Conservation (phyloP, 306 rosid genomes). For the Corylus heterophylla region DNA sequence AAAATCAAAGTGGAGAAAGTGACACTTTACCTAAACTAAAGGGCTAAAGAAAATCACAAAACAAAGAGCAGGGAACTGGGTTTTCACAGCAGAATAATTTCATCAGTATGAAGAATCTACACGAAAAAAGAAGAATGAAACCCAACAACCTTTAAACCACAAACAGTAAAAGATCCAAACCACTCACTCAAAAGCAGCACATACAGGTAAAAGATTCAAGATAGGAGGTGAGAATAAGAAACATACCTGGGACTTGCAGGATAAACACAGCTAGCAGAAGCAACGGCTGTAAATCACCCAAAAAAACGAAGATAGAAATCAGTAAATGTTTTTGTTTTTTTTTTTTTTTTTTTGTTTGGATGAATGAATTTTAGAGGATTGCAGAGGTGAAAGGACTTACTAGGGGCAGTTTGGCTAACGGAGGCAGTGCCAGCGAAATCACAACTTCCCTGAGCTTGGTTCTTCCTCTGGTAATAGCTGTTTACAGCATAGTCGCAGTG, state of each 20-base stretch:
- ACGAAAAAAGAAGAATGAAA: background rate
- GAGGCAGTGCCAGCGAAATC: conserved; percentile 74
- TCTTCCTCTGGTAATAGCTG: conserved; percentile 83
- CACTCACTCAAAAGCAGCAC: background rate
- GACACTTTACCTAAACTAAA: conserved; percentile 1
- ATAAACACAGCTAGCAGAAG: conserved; percentile 59
- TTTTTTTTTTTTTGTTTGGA: too few relatives aligned
- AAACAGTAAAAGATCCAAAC: conserved; percentile 7
- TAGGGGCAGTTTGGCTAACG: conserved; percentile 51
- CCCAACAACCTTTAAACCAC: background rate
- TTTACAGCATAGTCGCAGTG: conserved; percentile 91
- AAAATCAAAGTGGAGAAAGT: background rate
- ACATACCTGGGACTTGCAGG: conserved; percentile 79
- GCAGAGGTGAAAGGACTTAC: conserved; percentile 30
- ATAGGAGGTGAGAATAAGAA: background rate
- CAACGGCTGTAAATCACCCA: conserved; percentile 54
- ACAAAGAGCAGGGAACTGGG: conserved; percentile 6
- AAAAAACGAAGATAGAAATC: conserved; percentile 4
- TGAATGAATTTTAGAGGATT: too few relatives aligned
- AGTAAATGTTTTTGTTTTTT: background rate
- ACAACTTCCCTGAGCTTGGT: conserved; percentile 66
- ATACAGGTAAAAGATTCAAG: background rate
- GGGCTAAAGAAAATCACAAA: conserved; percentile 8
- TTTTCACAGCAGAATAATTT: conserved; percentile 3
- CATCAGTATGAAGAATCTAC: too few relatives aligned